Base-by-base conservation (phyloP, 768 basidiomycete species). In the Russula griseocarnosa region DNA sequence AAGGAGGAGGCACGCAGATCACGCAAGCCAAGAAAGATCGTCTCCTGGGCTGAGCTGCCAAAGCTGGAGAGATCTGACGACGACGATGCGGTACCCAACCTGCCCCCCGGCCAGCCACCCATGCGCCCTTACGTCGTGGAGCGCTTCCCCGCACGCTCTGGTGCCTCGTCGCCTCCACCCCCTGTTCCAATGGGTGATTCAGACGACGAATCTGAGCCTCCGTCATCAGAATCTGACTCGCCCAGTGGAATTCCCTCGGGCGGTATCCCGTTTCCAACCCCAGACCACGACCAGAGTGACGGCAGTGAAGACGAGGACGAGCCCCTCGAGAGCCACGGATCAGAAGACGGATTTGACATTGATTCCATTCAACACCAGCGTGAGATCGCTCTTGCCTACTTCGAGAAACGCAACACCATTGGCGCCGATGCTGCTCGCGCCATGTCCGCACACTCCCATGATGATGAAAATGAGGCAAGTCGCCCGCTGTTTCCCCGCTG, bases 81-180 rank as follows among this genome's bases (percentile, higher is more conserved):
- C 30, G 84, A 86, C 65, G 77, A 87, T 49, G 73, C 80, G 18
- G 79, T 77, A 3, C 85, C 78, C 20, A 67, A 73, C 40, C 32
- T 46, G 3, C 74, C 76, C 40, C 74, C 76, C 40, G 76, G 74
- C 49, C 71, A 73, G 52, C 78, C 73, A 38, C 82, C 87, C 1
- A 85, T 91, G 84, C 87, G 86, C 67, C 78, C 79, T 76, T 76
- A 79, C 24, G 87, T 92, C 7, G 83, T 91, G 6, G 90, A 91
- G 73, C 81, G 89, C 22, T 72, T 73, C 40, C 82, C 84, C 2
- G 32, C 58, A 3, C 52, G 22, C 74, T 68, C 42, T 70, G 70
- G 44, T 69, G 69, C 56, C 40, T 63, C 56, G 55, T 70, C 66
- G 51, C 71, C 59, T 62, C 71, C 38, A 50, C 69, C 57, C 58